Evolutionary conservation across 352 stramenopile genomes (phyloP).

Genomic region (Achlya hypogyna): DNA sequence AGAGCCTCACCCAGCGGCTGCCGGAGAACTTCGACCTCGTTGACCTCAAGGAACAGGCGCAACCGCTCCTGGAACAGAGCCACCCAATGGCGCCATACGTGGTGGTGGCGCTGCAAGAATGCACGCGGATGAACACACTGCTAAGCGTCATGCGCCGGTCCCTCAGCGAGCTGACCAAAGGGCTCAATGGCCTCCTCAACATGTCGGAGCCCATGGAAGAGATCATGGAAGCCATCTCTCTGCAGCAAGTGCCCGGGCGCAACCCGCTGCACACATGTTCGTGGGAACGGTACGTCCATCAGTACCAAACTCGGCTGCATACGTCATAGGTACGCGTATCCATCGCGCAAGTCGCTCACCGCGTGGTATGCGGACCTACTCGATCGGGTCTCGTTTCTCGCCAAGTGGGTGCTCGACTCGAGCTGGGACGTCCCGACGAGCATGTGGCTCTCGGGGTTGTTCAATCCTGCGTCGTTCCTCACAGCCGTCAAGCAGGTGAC

Average conservation of each 20-base stretch:
- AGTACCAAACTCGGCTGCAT: slow-evolving; percentile 11
- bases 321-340: slow-evolving; percentile 50
- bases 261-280: slow-evolving; percentile 66
- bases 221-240: slow-evolving; percentile 45
- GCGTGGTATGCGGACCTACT: slow-evolving; percentile 78
- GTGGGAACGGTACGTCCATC: slow-evolving; percentile 40
- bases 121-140: slow-evolving; percentile 57
- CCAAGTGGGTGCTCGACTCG: slow-evolving; percentile 39
- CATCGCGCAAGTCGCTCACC: slow-evolving; percentile 66
- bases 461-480: slow-evolving; percentile 77
- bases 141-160: slow-evolving; percentile 51
- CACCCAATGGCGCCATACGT: slow-evolving; percentile 58
- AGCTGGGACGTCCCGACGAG: slow-evolving; percentile 67
- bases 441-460: slow-evolving; percentile 74
- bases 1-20: slow-evolving; percentile 47
- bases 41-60: slow-evolving; percentile 39
- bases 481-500: slow-evolving; percentile 82
- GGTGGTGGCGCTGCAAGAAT: slow-evolving; percentile 76
- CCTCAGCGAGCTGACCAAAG: slow-evolving; percentile 60
- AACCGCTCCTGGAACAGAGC: slow-evolving; percentile 45
- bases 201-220: slow-evolving; percentile 89
- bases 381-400: slow-evolving; percentile 55
- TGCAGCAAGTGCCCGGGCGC: slow-evolving; percentile 69
- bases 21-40: slow-evolving; percentile 49
- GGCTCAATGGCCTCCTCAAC: slow-evolving; percentile 75